Base-by-base conservation (phyloP, 1,139 yeast genomes). In the Kazachstania sp. region DNA sequence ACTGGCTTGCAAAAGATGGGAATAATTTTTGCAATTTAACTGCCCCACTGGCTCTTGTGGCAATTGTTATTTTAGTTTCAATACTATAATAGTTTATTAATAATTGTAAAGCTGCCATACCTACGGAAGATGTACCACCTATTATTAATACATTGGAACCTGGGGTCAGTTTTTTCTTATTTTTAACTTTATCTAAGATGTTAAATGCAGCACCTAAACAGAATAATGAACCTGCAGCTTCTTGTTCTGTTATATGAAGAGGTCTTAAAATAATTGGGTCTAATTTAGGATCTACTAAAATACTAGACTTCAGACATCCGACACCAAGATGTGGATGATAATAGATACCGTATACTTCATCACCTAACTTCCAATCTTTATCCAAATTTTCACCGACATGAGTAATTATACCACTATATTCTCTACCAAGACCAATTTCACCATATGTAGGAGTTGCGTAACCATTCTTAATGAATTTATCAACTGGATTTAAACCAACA, bases 51-150 rank as follows among this genome's bases (percentile, higher is more conserved):
- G 65, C 68, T 7, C 72, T 65, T 13, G 69, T 64, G 11, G 66
- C 70, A 2, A 71, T 75, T 1, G 75, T 76, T 11, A 81, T 68
- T 46, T 73, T 72, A 20, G 58, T 59, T 37, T 63, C 63, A 3
- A 77, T 73, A 3, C 72, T 67, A 51, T 71, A 74, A 49, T 68
- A 63, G 16, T 69, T 60, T 53, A 76, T 79, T 20, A 81, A 74
- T 20, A 84, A 57, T 59, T 82, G 87, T 29, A 79, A 70, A 2
- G 75, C 73, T 65, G 71, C 74, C 50, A 78, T 64, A 1, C 92
- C 95, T 5, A 83, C 84, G n/a, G 82, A 71, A 1, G 94, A 78
- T 4, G 86, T 78, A 13, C 84, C 92, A 39, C 95, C 95, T 49
- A 83, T 70, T 37, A 86, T 70, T 44, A 85, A 67, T 1, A 84